phyloP scores from a whole-genome alignment of 805 yeast genomes.

The Diddensiella caesifluorescens region DNA sequence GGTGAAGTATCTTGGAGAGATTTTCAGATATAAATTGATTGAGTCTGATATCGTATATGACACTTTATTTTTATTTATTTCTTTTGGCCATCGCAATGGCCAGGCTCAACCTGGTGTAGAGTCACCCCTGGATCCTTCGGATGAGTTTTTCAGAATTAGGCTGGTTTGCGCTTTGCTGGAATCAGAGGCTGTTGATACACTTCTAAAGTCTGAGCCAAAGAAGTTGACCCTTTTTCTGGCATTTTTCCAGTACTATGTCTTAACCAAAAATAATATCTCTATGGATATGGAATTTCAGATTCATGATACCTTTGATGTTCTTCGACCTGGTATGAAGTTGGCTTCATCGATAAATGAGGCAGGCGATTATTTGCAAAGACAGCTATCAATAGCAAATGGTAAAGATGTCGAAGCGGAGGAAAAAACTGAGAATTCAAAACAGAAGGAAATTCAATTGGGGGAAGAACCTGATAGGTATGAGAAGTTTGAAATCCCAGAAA shows the following conservation, averaged over 20 bases:
- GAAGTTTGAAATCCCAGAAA: slow-evolving; percentile 30
- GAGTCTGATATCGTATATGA: slow-evolving; percentile 44
- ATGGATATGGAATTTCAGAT: slow-evolving; percentile 54
- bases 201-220: slow-evolving; percentile 6
- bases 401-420: slow-evolving; percentile 23
- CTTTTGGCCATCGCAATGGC: slow-evolving; percentile 59
- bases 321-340: slow-evolving; percentile 35
- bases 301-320: slow-evolving; percentile 37
- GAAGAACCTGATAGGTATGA: too few species aligned
- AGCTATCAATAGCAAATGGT: slow-evolving; percentile 29
- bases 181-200: slow-evolving; percentile 14
- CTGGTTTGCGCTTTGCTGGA: slow-evolving; percentile 44
- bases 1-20: slow-evolving; percentile 52
- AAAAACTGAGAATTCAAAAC: slow-evolving; percentile 33
- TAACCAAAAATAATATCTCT: slow-evolving; percentile 59
- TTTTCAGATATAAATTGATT: slow-evolving; percentile 47
- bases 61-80: slow-evolving; percentile 50
- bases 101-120: slow-evolving; percentile 44
- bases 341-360: slow-evolving; percentile 41
- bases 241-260: slow-evolving; percentile 67
- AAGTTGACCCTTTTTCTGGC: slow-evolving; percentile 40
- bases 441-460: slow-evolving; percentile 25
- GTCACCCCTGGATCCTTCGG: slow-evolving; percentile 52
- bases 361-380: slow-evolving; percentile 37
- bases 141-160: slow-evolving; percentile 67